Evolutionary conservation across 202 grass and related monocot species (phyloP).

Genomic region (Eragrostis tef): DNA sequence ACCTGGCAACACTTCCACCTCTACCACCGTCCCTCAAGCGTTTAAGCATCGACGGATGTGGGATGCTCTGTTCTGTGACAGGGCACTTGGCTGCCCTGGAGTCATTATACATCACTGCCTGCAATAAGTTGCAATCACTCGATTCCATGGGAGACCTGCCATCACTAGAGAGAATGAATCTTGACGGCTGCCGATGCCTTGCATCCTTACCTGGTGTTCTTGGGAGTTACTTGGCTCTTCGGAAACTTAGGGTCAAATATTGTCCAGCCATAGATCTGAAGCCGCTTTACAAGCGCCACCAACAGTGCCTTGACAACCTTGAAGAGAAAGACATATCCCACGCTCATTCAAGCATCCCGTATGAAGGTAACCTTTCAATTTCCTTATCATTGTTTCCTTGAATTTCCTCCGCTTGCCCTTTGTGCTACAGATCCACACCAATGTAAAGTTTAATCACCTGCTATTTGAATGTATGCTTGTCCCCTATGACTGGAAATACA

Average conservation of each 20-base stretch:
- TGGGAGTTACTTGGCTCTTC: background rate
- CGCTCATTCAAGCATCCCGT: background rate
- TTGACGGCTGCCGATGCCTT: background rate
- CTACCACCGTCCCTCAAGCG: background rate
- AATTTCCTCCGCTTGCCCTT: background rate
- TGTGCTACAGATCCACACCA: background rate
- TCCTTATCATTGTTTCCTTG: background rate
- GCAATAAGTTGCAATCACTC: background rate
- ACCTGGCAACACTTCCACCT: background rate
- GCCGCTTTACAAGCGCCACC: background rate
- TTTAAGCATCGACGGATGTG: rapidly evolving
- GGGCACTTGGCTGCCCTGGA: background rate
- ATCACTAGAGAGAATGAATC: background rate
- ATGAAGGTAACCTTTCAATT: background rate
- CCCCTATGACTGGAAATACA: background rate
- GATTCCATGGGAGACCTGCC: conserved; percentile 12
- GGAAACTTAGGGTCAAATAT: background rate
- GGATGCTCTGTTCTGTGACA: background rate
- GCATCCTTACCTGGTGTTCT: background rate
- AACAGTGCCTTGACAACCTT: background rate
- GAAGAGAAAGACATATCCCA: background rate
- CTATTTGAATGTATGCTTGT: background rate
- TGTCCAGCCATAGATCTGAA: background rate
- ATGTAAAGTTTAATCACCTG: background rate
- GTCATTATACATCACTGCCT: rapidly evolving